Evolutionary conservation across 768 basidiomycete species (phyloP).

Genomic region (Hygrophorus russula): DNA sequence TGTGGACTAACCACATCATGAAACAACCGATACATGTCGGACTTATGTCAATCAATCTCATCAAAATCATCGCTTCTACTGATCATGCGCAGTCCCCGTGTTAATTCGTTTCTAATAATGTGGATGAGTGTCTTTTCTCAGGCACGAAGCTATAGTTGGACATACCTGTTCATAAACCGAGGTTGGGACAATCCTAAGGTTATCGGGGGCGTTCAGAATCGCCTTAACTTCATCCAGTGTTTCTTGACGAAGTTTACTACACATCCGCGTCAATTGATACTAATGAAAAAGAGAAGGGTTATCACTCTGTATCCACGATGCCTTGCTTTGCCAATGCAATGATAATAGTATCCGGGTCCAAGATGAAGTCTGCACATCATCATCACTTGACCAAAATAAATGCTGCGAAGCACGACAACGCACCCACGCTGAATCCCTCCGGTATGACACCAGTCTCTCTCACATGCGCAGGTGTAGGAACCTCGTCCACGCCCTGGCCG

Average conservation of each 20-base stretch:
- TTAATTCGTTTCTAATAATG: neutral
- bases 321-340: neutral
- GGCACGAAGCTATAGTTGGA: neutral
- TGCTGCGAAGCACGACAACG: neutral
- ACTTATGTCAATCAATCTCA: too few species aligned
- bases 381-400: neutral
- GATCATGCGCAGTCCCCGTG: too few species aligned
- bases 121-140: neutral
- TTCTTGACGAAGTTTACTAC: neutral
- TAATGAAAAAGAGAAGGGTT: too few species aligned
- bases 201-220: neutral
- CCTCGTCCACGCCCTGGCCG: neutral
- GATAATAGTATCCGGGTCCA: neutral
- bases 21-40: too few species aligned
- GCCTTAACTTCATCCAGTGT: neutral
- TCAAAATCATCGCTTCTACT: too few species aligned
- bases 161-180: neutral
- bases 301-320: neutral
- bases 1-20: too few species aligned
- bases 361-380: neutral
- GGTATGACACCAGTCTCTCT: neutral
- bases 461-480: neutral
- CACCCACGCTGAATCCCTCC: conserved; percentile 1
- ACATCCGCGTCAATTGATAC: neutral
- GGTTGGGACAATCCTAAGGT: neutral